A percentile compares a stretch with the other conserved stretches of the same genome.
phyloP scores from a whole-genome alignment of 2,329 filamentous ascomycete species.

The Cercospora sesami region DNA sequence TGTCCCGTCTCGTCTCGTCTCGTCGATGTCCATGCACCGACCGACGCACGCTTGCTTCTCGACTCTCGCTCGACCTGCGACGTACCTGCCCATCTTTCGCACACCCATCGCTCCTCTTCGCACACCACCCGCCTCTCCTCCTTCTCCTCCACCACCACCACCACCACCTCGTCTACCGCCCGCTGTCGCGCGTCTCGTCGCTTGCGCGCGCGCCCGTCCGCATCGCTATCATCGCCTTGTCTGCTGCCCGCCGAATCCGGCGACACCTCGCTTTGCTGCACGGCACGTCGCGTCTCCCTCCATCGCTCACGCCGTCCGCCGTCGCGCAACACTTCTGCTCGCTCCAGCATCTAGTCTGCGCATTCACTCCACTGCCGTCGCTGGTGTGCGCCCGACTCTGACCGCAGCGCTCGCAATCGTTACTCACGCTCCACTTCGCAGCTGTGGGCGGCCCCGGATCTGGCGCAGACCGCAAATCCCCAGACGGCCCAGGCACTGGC shows the following conservation, averaged over 20 bases:
- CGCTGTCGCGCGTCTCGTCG: constrained; percentile 7
- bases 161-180: background rate
- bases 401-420: background rate
- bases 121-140: background rate
- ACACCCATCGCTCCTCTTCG: background rate
- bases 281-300: background rate
- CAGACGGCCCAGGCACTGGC: constrained; percentile 1
- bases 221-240: background rate
- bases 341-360: background rate
- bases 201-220: constrained; percentile 1
- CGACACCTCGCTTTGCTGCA: constrained; percentile 14
- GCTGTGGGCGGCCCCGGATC: background rate
- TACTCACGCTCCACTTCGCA: background rate
- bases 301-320: background rate
- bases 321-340: background rate
- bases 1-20: too few species aligned
- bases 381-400: background rate
- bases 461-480: background rate
- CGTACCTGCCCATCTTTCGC: background rate
- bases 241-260: constrained; percentile 11
- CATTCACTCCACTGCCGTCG: background rate
- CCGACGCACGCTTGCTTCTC: background rate
- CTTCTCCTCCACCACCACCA: background rate
- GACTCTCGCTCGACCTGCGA: background rate
- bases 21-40: background rate